Percentiles rank a stretch among this genome's conserved stretches.
phyloP scores from a whole-genome alignment of 495 filamentous ascomycete species.

The Xylaria scruposa region DNA sequence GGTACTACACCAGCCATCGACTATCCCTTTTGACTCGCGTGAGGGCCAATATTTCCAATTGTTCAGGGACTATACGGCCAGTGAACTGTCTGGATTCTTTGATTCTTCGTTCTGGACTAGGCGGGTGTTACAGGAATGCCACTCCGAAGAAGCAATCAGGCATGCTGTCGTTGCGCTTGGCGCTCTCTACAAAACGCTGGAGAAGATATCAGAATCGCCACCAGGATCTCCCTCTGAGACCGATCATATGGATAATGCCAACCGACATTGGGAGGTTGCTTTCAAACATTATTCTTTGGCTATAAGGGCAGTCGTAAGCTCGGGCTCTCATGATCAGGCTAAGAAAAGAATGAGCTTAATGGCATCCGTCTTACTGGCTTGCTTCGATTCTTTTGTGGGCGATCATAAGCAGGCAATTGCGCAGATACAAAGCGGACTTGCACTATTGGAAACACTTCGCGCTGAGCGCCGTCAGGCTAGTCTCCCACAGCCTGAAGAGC shows the following conservation, averaged over 20 bases:
- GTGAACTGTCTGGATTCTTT: constrained; percentile 68
- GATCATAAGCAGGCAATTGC: constrained; percentile 56
- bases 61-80: constrained; percentile 62
- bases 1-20: constrained; percentile 42
- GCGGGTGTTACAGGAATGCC: constrained; percentile 64
- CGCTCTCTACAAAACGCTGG: constrained; percentile 66
- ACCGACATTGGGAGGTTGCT: constrained; percentile 53
- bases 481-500: constrained; percentile 49
- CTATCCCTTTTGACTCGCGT: constrained; percentile 44
- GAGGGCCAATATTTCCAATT: constrained; percentile 67
- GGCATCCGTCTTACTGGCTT: constrained; percentile 56
- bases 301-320: constrained; percentile 43
- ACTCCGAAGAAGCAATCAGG: constrained; percentile 65
- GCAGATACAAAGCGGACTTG: constrained; percentile 54
- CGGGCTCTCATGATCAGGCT: constrained; percentile 40
- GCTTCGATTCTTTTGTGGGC: constrained; percentile 60
- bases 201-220: constrained; percentile 59
- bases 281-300: constrained; percentile 54
- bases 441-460: constrained; percentile 52
- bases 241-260: constrained; percentile 42
- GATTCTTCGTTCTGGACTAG: constrained; percentile 67
- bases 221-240: constrained; percentile 45
- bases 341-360: constrained; percentile 54
- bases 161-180: constrained; percentile 71
- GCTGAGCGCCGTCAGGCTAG: constrained; percentile 47